Base-by-base conservation (phyloP, 208 protist species). In the Leishmania aethiopica region DNA sequence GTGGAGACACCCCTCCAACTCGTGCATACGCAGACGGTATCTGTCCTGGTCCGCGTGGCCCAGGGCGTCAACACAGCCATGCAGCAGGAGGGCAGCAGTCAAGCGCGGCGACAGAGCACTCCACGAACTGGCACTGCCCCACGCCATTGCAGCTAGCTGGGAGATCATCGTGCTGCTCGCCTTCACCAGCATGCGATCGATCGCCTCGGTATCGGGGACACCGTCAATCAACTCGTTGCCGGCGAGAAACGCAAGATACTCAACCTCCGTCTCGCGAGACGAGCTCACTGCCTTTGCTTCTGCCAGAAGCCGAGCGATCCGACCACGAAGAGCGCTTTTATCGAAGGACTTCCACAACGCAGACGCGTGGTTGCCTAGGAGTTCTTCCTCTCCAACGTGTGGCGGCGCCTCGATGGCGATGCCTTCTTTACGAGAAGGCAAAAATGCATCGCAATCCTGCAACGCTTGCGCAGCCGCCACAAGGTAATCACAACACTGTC, bases 331-430 rank as follows among this genome's bases (percentile, higher is more conserved):
- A 22, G 80, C 74, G 7, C 32, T 62, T 42, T 78, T 80, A 53
- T 85, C 84, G 64, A 75, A 80, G 77, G 78, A 77, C 53, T 70
- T 82, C 79, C 81, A 82, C 17, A 90, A 77, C 57, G 88, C 73
- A 55, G 72, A 47, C 15, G 77, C 66, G 66, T 91, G 84, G 13
- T 81, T 64, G 49, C 85, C 82, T 2, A 88, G 75, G 8, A 77
- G 70, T 69, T 88, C 88, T 60, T 94, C 91, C 66, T 86, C 77
- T 57, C 91, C 91, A 70, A 94, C 64, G 74, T 88, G 83, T 35
- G 67, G 19, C 57, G 91, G 91, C 42, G 86, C 62, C 40, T 32
- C 11, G 40, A 87, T 74, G 25, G 13, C 57, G 64, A 79, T 40
- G 32, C 59, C 62, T n/a, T 85, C 80, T 51, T 78, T 40, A 75